These are phyloP conservation scores for Goffeauzyma gilvescens DNA, from an alignment of 768 basidiomycete genomes.

Conservation along the genomic window DNA sequence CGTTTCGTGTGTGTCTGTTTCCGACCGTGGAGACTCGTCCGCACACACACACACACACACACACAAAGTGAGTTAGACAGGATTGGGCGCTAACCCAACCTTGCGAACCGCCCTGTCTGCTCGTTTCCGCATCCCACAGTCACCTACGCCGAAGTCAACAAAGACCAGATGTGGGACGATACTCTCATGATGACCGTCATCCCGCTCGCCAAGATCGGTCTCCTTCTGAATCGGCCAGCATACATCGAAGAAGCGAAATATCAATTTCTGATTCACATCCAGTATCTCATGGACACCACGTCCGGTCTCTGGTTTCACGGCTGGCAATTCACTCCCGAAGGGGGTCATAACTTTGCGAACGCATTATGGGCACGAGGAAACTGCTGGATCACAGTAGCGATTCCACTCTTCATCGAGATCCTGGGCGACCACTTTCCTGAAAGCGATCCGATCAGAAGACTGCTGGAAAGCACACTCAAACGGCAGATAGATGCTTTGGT, in stretches of 20 bases:
- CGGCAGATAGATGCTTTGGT: slow-evolving; percentile 40
- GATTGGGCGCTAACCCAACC: too few species aligned
- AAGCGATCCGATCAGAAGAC: slow-evolving; percentile 36
- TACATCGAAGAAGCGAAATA: slow-evolving; percentile 39
- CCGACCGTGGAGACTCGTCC: too few species aligned
- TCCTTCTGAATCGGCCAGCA: slow-evolving; percentile 38
- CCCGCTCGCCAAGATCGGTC: slow-evolving; percentile 42
- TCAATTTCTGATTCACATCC: slow-evolving; percentile 26
- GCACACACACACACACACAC: too few species aligned
- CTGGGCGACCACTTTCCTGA: slow-evolving; percentile 31
- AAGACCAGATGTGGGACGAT: slow-evolving; percentile 36
- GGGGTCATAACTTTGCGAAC: slow-evolving; percentile 24
- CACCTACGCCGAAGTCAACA: slow-evolving; percentile 21
- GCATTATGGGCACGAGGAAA: slow-evolving; percentile 43
- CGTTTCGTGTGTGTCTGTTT: too few species aligned
- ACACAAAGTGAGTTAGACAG: too few species aligned
- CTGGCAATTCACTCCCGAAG: slow-evolving; percentile 19
- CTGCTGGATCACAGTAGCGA: slow-evolving; percentile 34
- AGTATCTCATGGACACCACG: slow-evolving; percentile 25
- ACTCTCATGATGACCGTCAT: slow-evolving; percentile 44
- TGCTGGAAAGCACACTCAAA: slow-evolving; percentile 35
- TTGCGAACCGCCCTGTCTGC: too few species aligned
- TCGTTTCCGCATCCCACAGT: too few species aligned
- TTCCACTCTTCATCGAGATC: slow-evolving; percentile 37
- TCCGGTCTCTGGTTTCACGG: slow-evolving; percentile 30